Conservation (phyloP, 2,329 filamentous ascomycete genomes). For the Nannizziopsis arthrosporioides region DNA sequence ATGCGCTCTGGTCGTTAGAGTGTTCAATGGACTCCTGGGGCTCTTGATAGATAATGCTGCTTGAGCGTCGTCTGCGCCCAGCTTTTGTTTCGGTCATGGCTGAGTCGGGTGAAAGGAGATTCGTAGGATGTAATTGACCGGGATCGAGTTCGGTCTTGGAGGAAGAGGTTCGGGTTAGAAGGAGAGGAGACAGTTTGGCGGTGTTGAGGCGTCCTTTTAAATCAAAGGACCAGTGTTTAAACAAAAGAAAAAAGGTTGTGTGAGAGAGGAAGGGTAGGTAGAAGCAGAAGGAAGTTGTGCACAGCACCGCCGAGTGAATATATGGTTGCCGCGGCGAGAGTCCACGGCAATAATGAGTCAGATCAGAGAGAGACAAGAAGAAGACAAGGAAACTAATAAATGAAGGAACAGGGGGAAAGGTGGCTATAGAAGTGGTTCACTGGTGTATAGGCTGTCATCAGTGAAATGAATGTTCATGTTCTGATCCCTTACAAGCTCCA, state of each 20-base stretch:
- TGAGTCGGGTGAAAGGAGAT: constrained; percentile 45
- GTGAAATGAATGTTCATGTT: too few relatives aligned
- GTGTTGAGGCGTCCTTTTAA: constrained; percentile 44
- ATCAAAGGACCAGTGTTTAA: background rate
- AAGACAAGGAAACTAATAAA: background rate
- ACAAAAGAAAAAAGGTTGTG: background rate
- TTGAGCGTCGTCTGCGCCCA: constrained; percentile 81
- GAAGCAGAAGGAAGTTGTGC: background rate
- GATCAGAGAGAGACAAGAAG: background rate
- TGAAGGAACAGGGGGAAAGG: background rate
- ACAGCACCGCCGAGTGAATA: constrained; percentile 5
- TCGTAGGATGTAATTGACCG: constrained; percentile 37
- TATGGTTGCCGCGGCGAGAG: background rate
- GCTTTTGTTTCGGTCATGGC: constrained; percentile 52
- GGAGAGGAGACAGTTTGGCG: constrained; percentile 92
- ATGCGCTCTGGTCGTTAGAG: constrained; percentile 85
- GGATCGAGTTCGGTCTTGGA: constrained; percentile 74
- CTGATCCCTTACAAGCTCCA: too few relatives aligned
- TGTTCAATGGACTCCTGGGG: constrained; percentile 94
- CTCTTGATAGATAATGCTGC: constrained; percentile 97
- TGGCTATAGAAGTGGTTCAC: background rate
- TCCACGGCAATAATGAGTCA: background rate
- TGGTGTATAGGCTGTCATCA: too few relatives aligned
- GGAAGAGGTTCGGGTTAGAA: constrained; percentile 80
- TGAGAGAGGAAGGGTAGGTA: background rate